Evolutionary conservation across 176 grass and related monocot genomes (phyloP).

Genomic region (Rhynchospora breviuscula): DNA sequence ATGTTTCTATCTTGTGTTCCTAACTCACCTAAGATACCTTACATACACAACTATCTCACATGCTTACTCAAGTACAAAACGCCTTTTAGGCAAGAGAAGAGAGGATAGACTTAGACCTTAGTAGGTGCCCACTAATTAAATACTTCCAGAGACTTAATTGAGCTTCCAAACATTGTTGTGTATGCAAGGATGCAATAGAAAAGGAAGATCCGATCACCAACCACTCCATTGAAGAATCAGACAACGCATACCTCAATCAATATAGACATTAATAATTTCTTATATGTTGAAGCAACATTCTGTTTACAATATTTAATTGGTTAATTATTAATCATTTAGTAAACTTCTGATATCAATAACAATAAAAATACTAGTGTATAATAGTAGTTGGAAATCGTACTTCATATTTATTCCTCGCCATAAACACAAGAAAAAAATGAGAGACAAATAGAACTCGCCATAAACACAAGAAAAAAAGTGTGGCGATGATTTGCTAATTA

Average conservation of each 20-base stretch:
- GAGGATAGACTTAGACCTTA: not conserved
- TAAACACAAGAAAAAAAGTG: no score
- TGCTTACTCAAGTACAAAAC: not conserved
- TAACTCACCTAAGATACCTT: not conserved
- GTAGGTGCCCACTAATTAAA: constrained; percentile 8
- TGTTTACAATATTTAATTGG: no score
- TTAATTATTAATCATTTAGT: no score
- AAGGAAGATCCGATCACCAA: not conserved
- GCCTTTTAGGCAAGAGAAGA: not conserved
- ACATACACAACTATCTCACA: not conserved
- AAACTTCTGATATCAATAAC: no score
- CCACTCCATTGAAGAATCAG: constrained; percentile 13
- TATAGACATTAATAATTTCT: not conserved
- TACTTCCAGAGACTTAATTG: not conserved
- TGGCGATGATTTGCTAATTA: no score
- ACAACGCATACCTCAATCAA: not conserved
- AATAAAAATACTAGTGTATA: no score
- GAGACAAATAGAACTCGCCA: no score
- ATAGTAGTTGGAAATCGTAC: no score
- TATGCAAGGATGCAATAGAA: not conserved
- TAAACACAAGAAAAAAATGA: no score
- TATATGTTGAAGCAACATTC: not conserved
- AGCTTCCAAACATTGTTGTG: not conserved
- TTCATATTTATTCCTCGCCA: no score
- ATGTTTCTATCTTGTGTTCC: not conserved